Conservation (phyloP, 2,329 filamentous ascomycete genomes). For the Claviceps arundinis region DNA sequence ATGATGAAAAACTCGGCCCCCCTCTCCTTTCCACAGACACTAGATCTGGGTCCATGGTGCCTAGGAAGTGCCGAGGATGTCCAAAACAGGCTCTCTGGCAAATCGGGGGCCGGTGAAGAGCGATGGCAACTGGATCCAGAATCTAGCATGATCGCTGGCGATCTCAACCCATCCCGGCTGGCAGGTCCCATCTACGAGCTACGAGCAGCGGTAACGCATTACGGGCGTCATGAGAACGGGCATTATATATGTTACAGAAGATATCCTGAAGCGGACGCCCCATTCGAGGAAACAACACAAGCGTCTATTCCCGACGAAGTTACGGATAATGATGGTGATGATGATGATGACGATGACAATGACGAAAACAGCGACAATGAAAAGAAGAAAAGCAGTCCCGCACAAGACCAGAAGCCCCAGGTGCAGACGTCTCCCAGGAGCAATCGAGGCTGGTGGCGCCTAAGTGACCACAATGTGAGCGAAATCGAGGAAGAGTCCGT, state of each 20-base stretch:
- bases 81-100: constrained; percentile 7
- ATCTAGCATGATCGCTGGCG: constrained; percentile 59
- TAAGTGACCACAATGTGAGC: constrained; percentile 80
- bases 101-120: constrained; percentile 31
- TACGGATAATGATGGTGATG: constrained; percentile 4
- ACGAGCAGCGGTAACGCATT: constrained; percentile 75
- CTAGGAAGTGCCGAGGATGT: constrained; percentile 42
- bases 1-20: constrained; percentile 73
- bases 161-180: constrained; percentile 33
- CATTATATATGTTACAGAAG: constrained; percentile 89
- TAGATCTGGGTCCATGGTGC: constrained; percentile 79
- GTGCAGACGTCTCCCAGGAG: constrained; percentile 3
- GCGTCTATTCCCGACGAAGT: not conserved
- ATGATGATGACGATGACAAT: not conserved
- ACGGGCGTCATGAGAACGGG: constrained; percentile 83
- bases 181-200: constrained; percentile 58
- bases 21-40: constrained; percentile 58
- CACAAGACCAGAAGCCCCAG: constrained; percentile 2
- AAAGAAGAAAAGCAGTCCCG: constrained; percentile 5
- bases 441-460: constrained; percentile 64
- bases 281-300: not conserved
- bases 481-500: constrained; percentile 61
- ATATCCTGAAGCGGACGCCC: constrained; percentile 30
- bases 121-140: constrained; percentile 57
- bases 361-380: no score